A percentile compares a stretch with the other conserved stretches of the same genome.
phyloP scores from a whole-genome alignment of 2,329 filamentous ascomycete species.

The Remersonia thermophila region DNA sequence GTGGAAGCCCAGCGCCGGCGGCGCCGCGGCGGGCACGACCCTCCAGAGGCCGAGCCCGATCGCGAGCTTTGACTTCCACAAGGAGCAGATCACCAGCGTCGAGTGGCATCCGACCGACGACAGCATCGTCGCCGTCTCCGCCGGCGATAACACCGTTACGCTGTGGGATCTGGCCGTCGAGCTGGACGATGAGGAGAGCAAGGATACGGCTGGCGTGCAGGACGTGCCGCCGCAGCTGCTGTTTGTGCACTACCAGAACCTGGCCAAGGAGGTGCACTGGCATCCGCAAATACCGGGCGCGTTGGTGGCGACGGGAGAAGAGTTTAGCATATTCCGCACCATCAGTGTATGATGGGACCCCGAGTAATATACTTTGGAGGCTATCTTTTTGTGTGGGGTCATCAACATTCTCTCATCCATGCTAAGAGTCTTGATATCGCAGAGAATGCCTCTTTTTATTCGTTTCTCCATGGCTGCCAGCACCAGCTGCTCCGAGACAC shows the following conservation, averaged over 20 bases:
- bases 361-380: not conserved
- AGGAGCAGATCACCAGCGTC: slow-evolving; percentile 87
- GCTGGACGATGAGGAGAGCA: slow-evolving; percentile 91
- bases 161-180: slow-evolving; percentile 96
- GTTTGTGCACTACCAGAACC: slow-evolving; percentile 93
- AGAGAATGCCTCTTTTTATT: too few relatives aligned
- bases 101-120: slow-evolving; percentile 98
- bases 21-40: slow-evolving; percentile 27
- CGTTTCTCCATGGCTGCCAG: too few relatives aligned
- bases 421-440: too few relatives aligned
- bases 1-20: slow-evolving; percentile 60
- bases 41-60: slow-evolving; percentile 59
- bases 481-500: too few relatives aligned
- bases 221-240: slow-evolving; percentile 89
- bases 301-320: slow-evolving; percentile 79
- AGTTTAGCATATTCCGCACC: slow-evolving; percentile 76
- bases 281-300: slow-evolving; percentile 89
- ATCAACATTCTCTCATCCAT: too few relatives aligned
- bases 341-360: slow-evolving; percentile 62
- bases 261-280: slow-evolving; percentile 95
- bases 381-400: too few relatives aligned
- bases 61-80: slow-evolving; percentile 91
- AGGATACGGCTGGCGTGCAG: slow-evolving; percentile 71
- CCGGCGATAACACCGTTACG: slow-evolving; percentile 86
- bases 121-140: slow-evolving; percentile 84